Conservation (phyloP, 75 land plant genomes). For the Picea sitchensis region DNA sequence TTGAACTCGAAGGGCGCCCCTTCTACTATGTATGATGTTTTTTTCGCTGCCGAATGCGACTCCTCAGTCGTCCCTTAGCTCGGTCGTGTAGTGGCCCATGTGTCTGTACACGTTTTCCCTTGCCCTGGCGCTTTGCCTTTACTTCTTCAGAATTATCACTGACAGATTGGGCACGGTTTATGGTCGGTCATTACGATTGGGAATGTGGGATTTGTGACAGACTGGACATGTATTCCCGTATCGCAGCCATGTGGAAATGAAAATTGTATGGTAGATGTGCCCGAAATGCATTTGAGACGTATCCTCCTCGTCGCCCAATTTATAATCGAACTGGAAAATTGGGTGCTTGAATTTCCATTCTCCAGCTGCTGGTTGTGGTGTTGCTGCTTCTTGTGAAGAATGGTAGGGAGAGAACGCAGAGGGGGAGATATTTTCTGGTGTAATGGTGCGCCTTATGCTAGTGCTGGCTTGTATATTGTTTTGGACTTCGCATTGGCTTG, state of each 20-base stretch:
- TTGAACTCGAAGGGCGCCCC: constrained; percentile 68
- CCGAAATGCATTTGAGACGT: too few relatives aligned
- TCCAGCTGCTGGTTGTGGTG: neutral
- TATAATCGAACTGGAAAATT: too few relatives aligned
- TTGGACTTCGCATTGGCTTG: too few relatives aligned
- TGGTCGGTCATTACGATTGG: too few relatives aligned
- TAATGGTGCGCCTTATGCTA: too few relatives aligned
- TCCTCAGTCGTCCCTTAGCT: neutral
- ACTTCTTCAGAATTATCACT: neutral
- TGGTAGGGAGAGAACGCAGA: neutral
- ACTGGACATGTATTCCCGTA: too few relatives aligned
- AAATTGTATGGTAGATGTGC: too few relatives aligned
- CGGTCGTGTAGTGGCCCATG: neutral
- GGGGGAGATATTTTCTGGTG: neutral
- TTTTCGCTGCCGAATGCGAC: constrained; percentile 24
- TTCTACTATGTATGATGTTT: constrained; percentile 40
- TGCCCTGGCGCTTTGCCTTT: neutral
- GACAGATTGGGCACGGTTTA: neutral
- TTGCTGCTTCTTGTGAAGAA: neutral
- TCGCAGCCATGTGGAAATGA: too few relatives aligned
- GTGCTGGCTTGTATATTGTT: too few relatives aligned
- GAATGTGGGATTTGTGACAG: too few relatives aligned
- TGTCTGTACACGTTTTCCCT: neutral
- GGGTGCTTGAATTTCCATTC: neutral
- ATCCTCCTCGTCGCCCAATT: too few relatives aligned